Evolutionary conservation across 1,139 yeast species (phyloP), one percentile per base, ranked within the genome.

Genomic region (Geotrichum restrictum): DNA sequence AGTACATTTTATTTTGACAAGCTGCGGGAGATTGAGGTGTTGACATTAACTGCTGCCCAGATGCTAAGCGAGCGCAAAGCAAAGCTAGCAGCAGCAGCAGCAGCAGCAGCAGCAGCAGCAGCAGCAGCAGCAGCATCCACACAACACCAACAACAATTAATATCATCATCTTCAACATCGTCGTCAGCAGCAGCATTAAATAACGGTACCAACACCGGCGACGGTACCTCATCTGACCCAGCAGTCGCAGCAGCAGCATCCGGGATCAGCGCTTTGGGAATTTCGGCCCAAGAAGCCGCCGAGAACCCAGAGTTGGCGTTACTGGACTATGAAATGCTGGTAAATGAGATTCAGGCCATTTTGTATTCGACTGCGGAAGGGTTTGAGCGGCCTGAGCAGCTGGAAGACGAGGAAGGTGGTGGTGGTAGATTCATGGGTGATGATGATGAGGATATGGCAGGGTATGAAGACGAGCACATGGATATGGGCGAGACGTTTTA

Each of bases 1-100:
- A 79, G 98, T 56, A 86, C 88, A 65, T 89, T 93, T 63, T 93
- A 93, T 69, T 93, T 88, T 70, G 84, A 85, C 62, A 93, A 93
- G 70, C 74, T 93, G 51, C 79, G 96, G 57, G 95, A 86, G 56
- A 87, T 93, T 56, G 98, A 93, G 69, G 81, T 88, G 33, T 70
- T 91, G 50, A 79, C 85, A 19, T 89, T 85, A 64, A 78, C 82
- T 34, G 78, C 85, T 14, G 78, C 77, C 53, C 86, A 81, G 51
- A 66, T 74, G 45, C 62, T 78, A 37, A 74, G 71, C 41, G 73
- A 71, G 37, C 68, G 66, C 11, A 70, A 69, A 51, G 69, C 67
- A 14, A 41, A 44, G 43, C 21, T n/a, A 22, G 51, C 19, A n/a
- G 58, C 49, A 11, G 54, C 46, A 27, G 55, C 38, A 34, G 62